These are phyloP conservation scores for Heliosperma pusillum DNA, from an alignment of 148 eudicot genomes.

Conservation along the genomic window DNA sequence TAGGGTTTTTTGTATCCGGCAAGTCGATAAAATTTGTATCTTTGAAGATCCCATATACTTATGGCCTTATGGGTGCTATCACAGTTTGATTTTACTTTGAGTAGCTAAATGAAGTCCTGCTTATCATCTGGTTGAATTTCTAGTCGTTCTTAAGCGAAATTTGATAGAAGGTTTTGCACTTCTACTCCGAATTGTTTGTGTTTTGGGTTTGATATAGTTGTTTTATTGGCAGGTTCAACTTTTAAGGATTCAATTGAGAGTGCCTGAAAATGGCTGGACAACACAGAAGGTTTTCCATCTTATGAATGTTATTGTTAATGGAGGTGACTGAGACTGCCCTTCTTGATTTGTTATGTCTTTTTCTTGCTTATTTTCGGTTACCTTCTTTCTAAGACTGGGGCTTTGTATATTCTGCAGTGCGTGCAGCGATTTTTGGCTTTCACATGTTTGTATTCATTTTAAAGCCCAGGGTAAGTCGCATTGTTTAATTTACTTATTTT, in stretches of 20 bases:
- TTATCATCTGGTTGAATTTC: neutral
- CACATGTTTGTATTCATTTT: constrained; percentile 59
- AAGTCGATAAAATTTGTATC: neutral
- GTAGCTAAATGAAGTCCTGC: neutral
- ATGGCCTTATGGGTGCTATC: neutral
- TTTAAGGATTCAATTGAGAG: constrained; percentile 30
- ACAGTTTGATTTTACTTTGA: constrained; percentile 1
- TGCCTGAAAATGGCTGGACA: constrained; percentile 38
- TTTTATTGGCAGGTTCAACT: constrained; percentile 33
- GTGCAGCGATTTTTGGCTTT: constrained; percentile 75
- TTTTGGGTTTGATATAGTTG: neutral
- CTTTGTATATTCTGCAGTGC: constrained; percentile 48
- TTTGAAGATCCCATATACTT: neutral
- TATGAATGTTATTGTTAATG: constrained; percentile 36
- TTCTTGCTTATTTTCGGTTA: neutral
- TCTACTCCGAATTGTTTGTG: no score
- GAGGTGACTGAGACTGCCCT: constrained; percentile 27
- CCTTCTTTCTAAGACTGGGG: constrained; percentile 7
- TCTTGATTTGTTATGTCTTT: neutral
- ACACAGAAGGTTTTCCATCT: constrained; percentile 40
- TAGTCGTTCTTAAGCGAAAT: neutral
- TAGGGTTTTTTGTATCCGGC: neutral
- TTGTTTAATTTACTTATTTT: neutral
- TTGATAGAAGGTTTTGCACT: neutral
- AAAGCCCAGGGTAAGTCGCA: constrained; percentile 60